Conservation (phyloP, 257 asterid genomes). For the Solanum corneliomulleri region DNA sequence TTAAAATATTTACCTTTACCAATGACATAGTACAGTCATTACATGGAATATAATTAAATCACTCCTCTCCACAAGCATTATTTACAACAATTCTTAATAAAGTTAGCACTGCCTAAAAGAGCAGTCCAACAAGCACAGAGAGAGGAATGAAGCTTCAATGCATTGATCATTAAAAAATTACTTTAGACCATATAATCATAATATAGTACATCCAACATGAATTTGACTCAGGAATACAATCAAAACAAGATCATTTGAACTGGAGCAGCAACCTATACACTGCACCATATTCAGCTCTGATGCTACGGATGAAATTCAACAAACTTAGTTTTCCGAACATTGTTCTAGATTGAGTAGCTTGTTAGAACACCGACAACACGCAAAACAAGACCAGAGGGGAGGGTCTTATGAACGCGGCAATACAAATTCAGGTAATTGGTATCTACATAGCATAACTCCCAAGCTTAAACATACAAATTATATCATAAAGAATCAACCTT, state of each 20-base stretch:
- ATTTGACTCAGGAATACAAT: neutral
- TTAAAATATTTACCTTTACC: neutral
- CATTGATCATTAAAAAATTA: neutral
- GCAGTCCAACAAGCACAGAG: neutral
- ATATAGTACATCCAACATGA: neutral
- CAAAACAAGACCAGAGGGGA: neutral
- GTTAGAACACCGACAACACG: neutral
- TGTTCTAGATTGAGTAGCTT: neutral
- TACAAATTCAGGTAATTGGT: neutral
- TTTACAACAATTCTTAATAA: neutral
- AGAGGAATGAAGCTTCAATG: neutral
- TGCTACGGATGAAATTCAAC: neutral
- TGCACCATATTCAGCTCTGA: neutral
- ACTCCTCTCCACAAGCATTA: neutral
- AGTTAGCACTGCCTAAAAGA: neutral
- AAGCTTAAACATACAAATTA: neutral
- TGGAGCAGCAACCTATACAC: neutral
- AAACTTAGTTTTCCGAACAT: neutral
- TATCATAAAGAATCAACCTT: neutral
- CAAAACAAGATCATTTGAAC: neutral
- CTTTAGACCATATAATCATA: neutral
- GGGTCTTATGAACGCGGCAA: neutral
- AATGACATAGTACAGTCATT: neutral
- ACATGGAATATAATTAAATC: neutral
- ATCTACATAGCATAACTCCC: neutral